Evolutionary conservation across 176 grass and related monocot genomes (phyloP).

Genomic region (Zea mays): DNA sequence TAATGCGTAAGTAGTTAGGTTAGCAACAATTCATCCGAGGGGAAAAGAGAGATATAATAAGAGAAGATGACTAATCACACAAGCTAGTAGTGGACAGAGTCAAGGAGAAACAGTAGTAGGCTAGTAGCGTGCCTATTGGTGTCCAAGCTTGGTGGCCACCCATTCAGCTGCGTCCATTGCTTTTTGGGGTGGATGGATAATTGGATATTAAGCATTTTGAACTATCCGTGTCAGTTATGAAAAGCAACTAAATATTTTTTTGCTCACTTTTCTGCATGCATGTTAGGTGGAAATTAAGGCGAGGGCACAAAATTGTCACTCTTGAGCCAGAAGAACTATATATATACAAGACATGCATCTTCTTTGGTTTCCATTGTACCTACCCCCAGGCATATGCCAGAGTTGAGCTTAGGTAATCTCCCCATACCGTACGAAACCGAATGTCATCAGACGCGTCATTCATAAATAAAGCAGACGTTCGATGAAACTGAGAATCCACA

Average conservation of each 20-base stretch:
- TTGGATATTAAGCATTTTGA: not conserved
- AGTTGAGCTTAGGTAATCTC: not conserved
- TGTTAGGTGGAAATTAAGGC: not conserved
- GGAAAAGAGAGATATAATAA: not conserved
- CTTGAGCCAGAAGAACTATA: not conserved
- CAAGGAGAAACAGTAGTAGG: not conserved
- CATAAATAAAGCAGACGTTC: not conserved
- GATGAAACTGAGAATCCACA: conserved; percentile 7
- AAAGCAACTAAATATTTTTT: not conserved
- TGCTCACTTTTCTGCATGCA: not conserved
- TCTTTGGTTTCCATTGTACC: not conserved
- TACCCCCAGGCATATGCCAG: not conserved
- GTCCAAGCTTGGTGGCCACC: not conserved
- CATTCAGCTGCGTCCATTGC: not conserved
- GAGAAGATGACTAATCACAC: not conserved
- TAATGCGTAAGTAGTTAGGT: not conserved
- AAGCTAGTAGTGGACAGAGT: not conserved
- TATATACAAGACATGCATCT: not conserved
- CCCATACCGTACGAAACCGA: not conserved
- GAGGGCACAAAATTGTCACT: not conserved
- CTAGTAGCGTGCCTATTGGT: not conserved
- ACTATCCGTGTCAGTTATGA: not conserved
- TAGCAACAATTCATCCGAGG: not conserved
- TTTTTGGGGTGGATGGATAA: not conserved
- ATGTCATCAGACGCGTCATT: not conserved